phyloP scores from a whole-genome alignment of 2,329 filamentous ascomycete species.

The Coniochaeta prunicola region DNA sequence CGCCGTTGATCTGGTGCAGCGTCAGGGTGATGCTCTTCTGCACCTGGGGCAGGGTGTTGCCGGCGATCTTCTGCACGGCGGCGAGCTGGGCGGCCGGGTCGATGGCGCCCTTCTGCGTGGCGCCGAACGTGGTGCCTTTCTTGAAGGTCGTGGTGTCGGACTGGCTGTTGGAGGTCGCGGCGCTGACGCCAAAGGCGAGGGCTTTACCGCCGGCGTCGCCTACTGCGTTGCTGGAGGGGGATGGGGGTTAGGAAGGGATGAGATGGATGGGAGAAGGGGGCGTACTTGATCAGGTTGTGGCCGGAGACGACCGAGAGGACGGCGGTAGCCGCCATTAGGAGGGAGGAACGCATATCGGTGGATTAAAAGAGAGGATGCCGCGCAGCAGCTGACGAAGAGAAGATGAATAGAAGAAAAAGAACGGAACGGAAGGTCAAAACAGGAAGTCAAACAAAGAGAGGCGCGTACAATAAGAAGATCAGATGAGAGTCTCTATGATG shows the following conservation, averaged over 20 bases:
- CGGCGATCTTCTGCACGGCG: background rate
- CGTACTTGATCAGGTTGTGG: background rate
- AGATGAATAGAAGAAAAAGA: background rate
- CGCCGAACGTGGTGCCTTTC: background rate
- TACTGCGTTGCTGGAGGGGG: background rate
- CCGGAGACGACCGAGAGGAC: background rate
- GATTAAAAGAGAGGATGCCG: background rate
- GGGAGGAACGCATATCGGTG: background rate
- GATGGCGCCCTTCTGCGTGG: background rate
- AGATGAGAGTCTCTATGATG: background rate
- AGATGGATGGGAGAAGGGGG: background rate
- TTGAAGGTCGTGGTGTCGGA: constrained; percentile 1
- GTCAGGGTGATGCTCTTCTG: background rate
- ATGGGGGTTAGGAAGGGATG: background rate
- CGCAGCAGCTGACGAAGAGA: background rate
- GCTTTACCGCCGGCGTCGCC: background rate
- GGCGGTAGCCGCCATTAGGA: background rate
- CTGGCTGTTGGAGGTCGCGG: background rate
- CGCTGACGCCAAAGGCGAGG: background rate
- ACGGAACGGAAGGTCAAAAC: too few species aligned
- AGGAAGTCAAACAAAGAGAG: background rate
- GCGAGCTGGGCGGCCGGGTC: background rate
- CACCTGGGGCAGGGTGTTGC: background rate
- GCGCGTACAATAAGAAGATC: too few species aligned
- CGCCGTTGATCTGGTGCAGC: constrained; percentile 1